phyloP scores from a whole-genome alignment of 164 flowering plant genomes.

The Magnolia changhungtana region DNA sequence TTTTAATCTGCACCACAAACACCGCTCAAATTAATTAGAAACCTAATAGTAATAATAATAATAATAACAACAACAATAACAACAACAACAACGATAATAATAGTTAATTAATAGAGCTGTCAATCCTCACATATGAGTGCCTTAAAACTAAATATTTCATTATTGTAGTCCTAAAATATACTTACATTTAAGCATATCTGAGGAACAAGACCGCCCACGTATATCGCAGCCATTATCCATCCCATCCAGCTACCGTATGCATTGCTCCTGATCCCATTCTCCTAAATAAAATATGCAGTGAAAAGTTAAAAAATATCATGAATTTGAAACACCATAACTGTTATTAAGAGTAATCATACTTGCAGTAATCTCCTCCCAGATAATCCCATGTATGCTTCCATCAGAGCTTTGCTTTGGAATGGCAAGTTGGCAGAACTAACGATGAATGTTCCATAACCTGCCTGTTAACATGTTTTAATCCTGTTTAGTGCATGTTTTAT shows the following conservation, averaged over 20 bases:
- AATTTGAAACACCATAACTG: not conserved
- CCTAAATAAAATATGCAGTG: constrained; percentile 21
- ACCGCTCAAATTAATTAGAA: too few species aligned
- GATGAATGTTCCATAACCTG: constrained; percentile 59
- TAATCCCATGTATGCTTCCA: constrained; percentile 28
- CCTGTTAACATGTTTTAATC: constrained; percentile 27
- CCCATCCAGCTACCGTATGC: constrained; percentile 59
- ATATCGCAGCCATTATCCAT: constrained; percentile 85
- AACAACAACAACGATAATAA: too few species aligned
- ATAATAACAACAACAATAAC: too few species aligned
- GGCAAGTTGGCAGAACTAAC: constrained; percentile 52
- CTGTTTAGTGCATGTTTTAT: not conserved
- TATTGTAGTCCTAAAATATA: not conserved
- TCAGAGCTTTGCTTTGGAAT: constrained; percentile 34
- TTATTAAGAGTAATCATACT: constrained; percentile 22
- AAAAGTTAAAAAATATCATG: not conserved
- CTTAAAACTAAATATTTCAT: too few species aligned
- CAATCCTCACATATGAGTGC: not conserved
- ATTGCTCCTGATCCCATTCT: constrained; percentile 25
- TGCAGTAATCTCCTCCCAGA: constrained; percentile 35
- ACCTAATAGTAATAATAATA: too few species aligned
- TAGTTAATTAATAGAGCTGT: too few species aligned
- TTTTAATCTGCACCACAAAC: constrained; percentile 51
- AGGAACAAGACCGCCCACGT: constrained; percentile 90
- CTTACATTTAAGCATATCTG: constrained; percentile 77